Base-by-base conservation (phyloP, 306 rosid genomes). In the Acacia acuminata region DNA sequence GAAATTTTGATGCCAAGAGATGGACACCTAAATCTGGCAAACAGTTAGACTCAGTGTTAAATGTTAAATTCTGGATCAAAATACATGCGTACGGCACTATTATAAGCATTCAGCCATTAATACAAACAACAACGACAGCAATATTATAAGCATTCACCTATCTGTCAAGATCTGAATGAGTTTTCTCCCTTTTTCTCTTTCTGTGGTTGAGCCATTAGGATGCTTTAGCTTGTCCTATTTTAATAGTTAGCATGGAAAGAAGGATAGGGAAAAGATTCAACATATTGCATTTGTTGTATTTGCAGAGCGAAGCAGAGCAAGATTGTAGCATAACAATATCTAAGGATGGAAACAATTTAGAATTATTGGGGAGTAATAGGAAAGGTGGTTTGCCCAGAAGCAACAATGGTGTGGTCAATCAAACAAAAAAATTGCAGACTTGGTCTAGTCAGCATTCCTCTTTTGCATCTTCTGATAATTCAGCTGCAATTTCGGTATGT, bases 251-350 rank as follows among this genome's bases (percentile, higher is more conserved):
- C 47, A 22, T 12, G 24, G 63, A 75, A 68, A 47, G 45, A 22
- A 43, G 38, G 6, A 43, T 65, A 38, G 61, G 77, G 44, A 45
- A 65, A 48, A 20, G 51, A 61, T 76, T 84, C 20, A 19, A 48
- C 36, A 70, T 45, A 24, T 75, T 82, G 80, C 42, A 43, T 79
- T 82, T 84, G 76, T 77, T 86, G 65, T 79, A 42, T 87, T 72
- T 73, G 16, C 82, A 96, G 99, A 93, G 98, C 40, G 99, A 96
- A 80, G 90, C 89, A 82, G 98, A 96, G 76, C 76, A 44, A 12
- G 76, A 44, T 24, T 44, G 40, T 24, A 71, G 58, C 76, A 12
- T 3, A 44, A 71, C 3, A 2, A 24, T 44, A 80, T 77, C 73
- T 79, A 84, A 48, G 69, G 84, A 71, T 36, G 73, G 86, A 43